Conservation (phyloP, 106 monocot species). For the Dendrobium huoshanense region DNA sequence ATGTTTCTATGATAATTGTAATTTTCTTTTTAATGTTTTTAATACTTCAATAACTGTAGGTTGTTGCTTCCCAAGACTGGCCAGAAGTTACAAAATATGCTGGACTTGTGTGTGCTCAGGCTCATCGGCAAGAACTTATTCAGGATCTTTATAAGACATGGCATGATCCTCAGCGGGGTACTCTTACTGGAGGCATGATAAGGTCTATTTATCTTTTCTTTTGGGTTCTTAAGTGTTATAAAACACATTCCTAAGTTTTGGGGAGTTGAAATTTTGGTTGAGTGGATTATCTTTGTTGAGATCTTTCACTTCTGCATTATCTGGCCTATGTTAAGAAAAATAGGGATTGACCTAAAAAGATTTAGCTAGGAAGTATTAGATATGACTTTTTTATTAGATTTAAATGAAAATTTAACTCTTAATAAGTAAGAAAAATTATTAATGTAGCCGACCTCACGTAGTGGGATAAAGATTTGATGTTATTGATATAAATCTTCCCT, state of each 20-base stretch:
- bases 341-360: too few species aligned
- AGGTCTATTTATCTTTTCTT: conserved; percentile 29
- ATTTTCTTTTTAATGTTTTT: neutral
- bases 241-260: neutral
- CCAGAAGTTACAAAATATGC: conserved; percentile 95
- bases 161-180: conserved; percentile 77
- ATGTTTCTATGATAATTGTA: neutral
- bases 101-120: conserved; percentile 84
- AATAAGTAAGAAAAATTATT: too few species aligned
- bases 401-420: too few species aligned
- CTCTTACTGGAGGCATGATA: conserved; percentile 83
- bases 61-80: conserved; percentile 96
- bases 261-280: neutral
- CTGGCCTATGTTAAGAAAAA: too few species aligned
- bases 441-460: too few species aligned
- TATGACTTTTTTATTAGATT: too few species aligned
- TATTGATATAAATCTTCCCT: too few species aligned
- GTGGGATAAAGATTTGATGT: too few species aligned
- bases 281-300: too few species aligned
- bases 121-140: conserved; percentile 86
- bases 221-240: neutral
- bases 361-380: too few species aligned
- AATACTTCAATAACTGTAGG: conserved; percentile 26
- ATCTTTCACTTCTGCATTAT: too few species aligned
- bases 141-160: conserved; percentile 81